Evolutionary conservation across 1,284 basidiomycete genomes (phyloP), one percentile per base, ranked within the genome.

Genomic region (Irpex lacteus): DNA sequence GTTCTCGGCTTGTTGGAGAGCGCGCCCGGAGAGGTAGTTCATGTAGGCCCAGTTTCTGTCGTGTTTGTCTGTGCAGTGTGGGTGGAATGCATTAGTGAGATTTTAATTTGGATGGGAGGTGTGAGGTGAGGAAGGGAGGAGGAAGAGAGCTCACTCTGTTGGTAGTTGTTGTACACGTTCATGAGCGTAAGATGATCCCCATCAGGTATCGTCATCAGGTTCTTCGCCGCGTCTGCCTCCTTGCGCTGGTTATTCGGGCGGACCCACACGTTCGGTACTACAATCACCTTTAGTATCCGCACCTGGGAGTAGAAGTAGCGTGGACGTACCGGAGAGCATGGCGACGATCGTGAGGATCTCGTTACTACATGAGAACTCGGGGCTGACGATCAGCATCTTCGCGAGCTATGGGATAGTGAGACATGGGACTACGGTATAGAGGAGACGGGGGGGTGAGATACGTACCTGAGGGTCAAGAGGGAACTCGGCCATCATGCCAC

Each of bases 401-500:
- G 97, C 89, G 68, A 98, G 85, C 87, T 92, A 61, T 50, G 47
- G 5, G 1, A 32, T 11, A 13, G 60, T 18, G n/a, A 4, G 15
- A 21, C 21, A 34, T 44, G 49, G 38, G 59, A 15, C 4, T 40
- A 40, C 38, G 15, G 7, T 44, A n/a, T 44, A 44, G 40, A 11
- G 2, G 32, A 32, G 5, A 32, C 32, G 32, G 32, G 32, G 6
- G 6, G 32, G 32, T 34, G 32, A 34, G 55, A 13, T 19, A 68
- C 76, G 47, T 68, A 89, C 91, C 81, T 98, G 97, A 37, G 98
- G 97, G 75, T 99, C 98, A 34, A 99, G 84, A 13, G 97, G 97
- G 80, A 99, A 98, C 69, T 98, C 96, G 9, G 97, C 97, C 97
- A 99, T 98, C 66, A 96, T 92, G 56, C 80, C 81, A 11, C 98